phyloP scores from a whole-genome alignment of 176 grass and related monocot genomes.

The Tillandsia leiboldiana region DNA sequence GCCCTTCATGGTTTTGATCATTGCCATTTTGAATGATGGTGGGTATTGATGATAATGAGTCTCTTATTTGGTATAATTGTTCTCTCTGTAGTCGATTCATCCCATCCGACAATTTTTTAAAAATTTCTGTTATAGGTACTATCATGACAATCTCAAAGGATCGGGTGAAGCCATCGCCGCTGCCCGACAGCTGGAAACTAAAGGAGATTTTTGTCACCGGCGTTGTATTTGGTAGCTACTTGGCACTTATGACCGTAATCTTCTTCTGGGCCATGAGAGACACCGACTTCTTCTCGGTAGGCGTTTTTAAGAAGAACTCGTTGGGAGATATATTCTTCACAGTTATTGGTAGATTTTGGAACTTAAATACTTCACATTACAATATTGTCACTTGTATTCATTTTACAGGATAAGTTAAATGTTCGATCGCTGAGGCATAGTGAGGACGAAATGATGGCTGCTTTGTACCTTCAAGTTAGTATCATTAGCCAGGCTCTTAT shows the following conservation, averaged over 20 bases:
- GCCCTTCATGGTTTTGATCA: constrained; percentile 94
- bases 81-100: neutral
- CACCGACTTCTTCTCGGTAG: constrained; percentile 78
- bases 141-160: constrained; percentile 99
- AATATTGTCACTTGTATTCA: neutral
- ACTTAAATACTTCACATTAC: neutral
- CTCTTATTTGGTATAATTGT: neutral
- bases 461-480: constrained; percentile 96
- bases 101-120: neutral
- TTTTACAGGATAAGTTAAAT: constrained; percentile 48
- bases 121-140: constrained; percentile 38
- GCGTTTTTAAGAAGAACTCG: neutral
- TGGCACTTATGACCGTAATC: constrained; percentile 81
- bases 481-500: constrained; percentile 98
- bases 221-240: constrained; percentile 71
- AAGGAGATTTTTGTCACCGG: constrained; percentile 89
- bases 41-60: constrained; percentile 1
- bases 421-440: constrained; percentile 36
- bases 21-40: constrained; percentile 97
- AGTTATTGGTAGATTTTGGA: neutral
- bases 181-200: constrained; percentile 95
- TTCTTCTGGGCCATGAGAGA: constrained; percentile 92
- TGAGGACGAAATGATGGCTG: constrained; percentile 65
- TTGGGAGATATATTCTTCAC: neutral
- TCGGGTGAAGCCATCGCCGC: constrained; percentile 75